A percentile compares a stretch with the other conserved stretches of the same genome.
Conservation (phyloP, 1,284 basidiomycete species). For the Moesziomyces sp. region DNA sequence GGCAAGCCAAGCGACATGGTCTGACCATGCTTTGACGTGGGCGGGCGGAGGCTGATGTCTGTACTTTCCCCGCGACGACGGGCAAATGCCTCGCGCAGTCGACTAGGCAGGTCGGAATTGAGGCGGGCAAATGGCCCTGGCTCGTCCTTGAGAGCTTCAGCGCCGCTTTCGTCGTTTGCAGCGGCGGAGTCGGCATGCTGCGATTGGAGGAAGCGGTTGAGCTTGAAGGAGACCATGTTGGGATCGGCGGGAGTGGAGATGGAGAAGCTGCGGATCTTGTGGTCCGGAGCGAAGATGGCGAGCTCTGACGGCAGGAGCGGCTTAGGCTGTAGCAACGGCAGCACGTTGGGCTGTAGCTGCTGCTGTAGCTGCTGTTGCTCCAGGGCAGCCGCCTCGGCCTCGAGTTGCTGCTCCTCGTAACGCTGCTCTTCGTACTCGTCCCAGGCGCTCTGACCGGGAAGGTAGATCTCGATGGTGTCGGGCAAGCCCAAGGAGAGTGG, state of each 20-base stretch:
- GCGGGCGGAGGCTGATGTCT: constrained; percentile 7
- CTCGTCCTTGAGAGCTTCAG: not conserved
- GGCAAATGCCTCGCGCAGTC: constrained; percentile 33
- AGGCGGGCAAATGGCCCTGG: constrained; percentile 16
- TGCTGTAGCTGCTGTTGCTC: constrained; percentile 11
- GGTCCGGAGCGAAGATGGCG: constrained; percentile 8
- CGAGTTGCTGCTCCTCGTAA: constrained; percentile 37
- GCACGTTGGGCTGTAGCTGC: not conserved
- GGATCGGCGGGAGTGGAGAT: constrained; percentile 55
- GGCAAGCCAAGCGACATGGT: constrained; percentile 61
- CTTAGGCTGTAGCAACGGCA: constrained; percentile 1
- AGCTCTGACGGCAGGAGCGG: constrained; percentile 13
- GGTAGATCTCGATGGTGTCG: constrained; percentile 61
- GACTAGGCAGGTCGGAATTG: constrained; percentile 23
- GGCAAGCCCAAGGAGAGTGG: constrained; percentile 43
- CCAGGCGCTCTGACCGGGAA: constrained; percentile 60
- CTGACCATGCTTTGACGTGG: constrained; percentile 19
- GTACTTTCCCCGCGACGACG: constrained; percentile 24
- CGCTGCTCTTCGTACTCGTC: constrained; percentile 50
- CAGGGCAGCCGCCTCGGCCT: constrained; percentile 13
- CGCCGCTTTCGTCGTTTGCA: not conserved
- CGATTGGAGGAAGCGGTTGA: constrained; percentile 51
- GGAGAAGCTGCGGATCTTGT: constrained; percentile 28
- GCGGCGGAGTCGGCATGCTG: constrained; percentile 28
- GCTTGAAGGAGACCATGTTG: constrained; percentile 47